phyloP scores from a whole-genome alignment of 2,329 filamentous ascomycete genomes.

The Fusarium anthophilum region DNA sequence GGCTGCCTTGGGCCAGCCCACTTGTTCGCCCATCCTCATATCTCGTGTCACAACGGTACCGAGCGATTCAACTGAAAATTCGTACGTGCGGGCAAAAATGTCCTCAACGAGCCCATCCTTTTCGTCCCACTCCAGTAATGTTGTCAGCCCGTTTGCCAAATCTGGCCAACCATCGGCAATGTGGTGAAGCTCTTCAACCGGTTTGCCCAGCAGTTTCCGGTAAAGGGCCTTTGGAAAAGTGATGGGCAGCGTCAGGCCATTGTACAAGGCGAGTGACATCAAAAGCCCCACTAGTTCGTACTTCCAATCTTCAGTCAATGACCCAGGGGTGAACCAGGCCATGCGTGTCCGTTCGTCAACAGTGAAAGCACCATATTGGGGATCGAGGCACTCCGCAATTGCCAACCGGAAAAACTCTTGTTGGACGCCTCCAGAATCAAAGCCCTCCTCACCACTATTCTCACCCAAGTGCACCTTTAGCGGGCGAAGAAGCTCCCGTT shows the following conservation, averaged over 20 bases:
- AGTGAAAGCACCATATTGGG: conserved; percentile 82
- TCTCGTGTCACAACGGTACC: conserved; percentile 65
- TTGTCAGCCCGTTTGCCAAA: conserved; percentile 76
- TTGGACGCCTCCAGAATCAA: conserved; percentile 94
- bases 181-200: conserved; percentile 75
- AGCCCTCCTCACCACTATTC: conserved; percentile 83
- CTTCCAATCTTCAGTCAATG: conserved; percentile 85
- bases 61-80: conserved; percentile 75
- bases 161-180: conserved; percentile 90
- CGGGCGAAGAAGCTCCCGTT: conserved; percentile 82
- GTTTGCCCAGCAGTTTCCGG: conserved; percentile 76
- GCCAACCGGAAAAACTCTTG: conserved; percentile 94
- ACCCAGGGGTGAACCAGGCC: conserved; percentile 88
- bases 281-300: conserved; percentile 89
- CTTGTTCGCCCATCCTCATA: conserved; percentile 57
- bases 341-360: conserved; percentile 79
- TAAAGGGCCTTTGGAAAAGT: conserved; percentile 90
- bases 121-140: conserved; percentile 79
- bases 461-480: conserved; percentile 89
- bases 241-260: conserved; percentile 89
- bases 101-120: conserved; percentile 80
- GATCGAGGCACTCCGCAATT: conserved; percentile 80
- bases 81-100: conserved; percentile 84
- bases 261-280: conserved; percentile 91
- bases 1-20: conserved; percentile 64